A percentile compares a stretch with the other conserved stretches of the same genome.
Conservation (phyloP, 225 moss, liverwort and hornwort species). For the Takakia lepidozioides region DNA sequence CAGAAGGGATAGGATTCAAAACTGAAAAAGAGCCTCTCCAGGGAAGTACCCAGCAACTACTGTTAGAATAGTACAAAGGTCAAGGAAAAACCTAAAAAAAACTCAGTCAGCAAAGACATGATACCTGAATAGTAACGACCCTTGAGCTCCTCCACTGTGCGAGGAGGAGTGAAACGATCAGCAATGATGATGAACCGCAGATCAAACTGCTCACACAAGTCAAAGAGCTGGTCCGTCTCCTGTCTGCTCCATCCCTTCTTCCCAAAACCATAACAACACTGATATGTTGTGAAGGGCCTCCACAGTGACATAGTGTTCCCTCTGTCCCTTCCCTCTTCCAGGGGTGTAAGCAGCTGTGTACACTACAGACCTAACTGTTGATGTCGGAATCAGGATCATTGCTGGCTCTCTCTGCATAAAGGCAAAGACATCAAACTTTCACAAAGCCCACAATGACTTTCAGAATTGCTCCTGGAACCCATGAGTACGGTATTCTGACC, state of each 20-base stretch:
- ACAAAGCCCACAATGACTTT: no score
- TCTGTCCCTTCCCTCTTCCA: no score
- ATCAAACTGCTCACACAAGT: constrained; percentile 80
- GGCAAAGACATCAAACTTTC: no score
- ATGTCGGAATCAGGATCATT: no score
- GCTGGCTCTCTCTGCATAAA: no score
- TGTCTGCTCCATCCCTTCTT: constrained; percentile 73
- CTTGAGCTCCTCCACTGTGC: constrained; percentile 76
- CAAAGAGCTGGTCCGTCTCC: constrained; percentile 76
- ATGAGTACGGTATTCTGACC: no score
- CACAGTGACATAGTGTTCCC: no score
- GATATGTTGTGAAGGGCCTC: background rate
- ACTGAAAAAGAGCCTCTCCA: no score
- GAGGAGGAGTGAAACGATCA: constrained; percentile 59
- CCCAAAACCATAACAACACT: constrained; percentile 5
- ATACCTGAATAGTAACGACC: constrained; percentile 65
- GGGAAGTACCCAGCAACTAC: no score
- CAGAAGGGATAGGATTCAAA: background rate
- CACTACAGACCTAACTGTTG: no score
- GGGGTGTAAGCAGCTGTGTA: no score
- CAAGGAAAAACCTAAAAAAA: background rate
- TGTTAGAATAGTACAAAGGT: background rate
- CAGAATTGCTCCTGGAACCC: no score
- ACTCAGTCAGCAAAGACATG: background rate
- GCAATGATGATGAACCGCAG: constrained; percentile 73